Base-by-base conservation (phyloP, 129 eudicot genomes). In the Pseudognaphalium luteoalbum region DNA sequence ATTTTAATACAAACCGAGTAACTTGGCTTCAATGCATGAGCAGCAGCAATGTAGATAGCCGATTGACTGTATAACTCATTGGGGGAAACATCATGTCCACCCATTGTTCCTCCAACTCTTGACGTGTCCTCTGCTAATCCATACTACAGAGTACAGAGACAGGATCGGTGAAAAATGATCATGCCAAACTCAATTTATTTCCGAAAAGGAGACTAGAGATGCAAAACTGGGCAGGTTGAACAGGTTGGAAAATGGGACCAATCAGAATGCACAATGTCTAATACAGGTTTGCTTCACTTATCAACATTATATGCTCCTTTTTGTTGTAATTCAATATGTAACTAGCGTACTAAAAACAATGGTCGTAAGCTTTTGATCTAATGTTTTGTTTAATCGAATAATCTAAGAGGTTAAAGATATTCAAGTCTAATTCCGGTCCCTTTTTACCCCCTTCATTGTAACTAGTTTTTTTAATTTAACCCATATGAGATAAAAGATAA, bases 101-200 rank as follows among this genome's bases (percentile, higher is more conserved):
- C 73, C 37, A 78, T 51, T 52, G 86, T 19, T 54, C 90, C 92
- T 35, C 98, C 98, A 52, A 88, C 82, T 91, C 98, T 90, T 71
- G 95, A 88, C 15, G 92, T 87, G 86, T 91, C 98, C 74, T 94
- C 98, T 66, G 98, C 97, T 91, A 94, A 84, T 71, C 98, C 98
- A 83, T 94, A 94, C 97, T 93, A 87, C 83, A 78, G 44, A 78
- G 15, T 93, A 87, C 83, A 78, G 44, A 78, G 15, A 11, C 19
- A 61, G 63, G 51, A 39, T 57, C 15, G 20, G 12, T 34, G 74
- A 68, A 39, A 63, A 66, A 42, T 32, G 73, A 65, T 67, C 70
- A 25, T 37, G 57, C 17, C 50, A 54, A 56, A 42, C 32, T 51
- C 19, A 25, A 64, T 32, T 37, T 8, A 28, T 67, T 68, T 25